Evolutionary conservation across 2,329 filamentous ascomycete genomes (phyloP), one percentile per base, ranked within the genome.

Genomic region (Didymella glomerata): DNA sequence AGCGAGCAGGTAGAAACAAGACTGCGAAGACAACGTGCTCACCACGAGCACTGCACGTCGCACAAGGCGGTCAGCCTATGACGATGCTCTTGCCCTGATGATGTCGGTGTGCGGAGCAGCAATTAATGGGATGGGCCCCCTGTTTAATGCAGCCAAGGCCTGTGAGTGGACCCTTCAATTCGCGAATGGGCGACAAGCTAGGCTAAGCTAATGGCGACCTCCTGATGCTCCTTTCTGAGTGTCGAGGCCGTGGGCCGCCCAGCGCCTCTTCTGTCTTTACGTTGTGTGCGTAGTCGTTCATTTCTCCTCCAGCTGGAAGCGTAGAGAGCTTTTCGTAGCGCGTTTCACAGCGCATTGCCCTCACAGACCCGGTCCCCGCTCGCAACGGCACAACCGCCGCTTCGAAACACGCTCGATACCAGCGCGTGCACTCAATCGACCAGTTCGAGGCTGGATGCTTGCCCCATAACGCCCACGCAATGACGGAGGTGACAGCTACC

Each of bases 401-500:
- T 48, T 52, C 52, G 57, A 55, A 60, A 60, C 57, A 30, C 57
- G 24, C 28, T 32, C 47, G 57, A 56, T 36, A 50, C 48, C 52
- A 48, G 47, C 47, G 42, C 52, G 51, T 54, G 41, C 50, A 24
- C 40, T 9, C 52, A 44, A 44, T 42, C 27, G 38, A 44, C 47
- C 52, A 51, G 27, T 56, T 45, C 44, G 48, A 47, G 57, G 38
- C 51, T 56, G 57, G 52, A 60, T 60, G 57, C 57, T 55, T 48
- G 57, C 44, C 48, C 47, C 47, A 48, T 56, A 67, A 63, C 50
- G 54, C 53, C 62, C 48, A 36, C 54, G 49, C 38, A 42, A 62
- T 61, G 58, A 56, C 59, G 48, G 62, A 66, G 61, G 53, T 47
- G 48, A 60, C 49, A 44, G 49, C 57, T 54, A 68, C 57, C 55